These are phyloP conservation scores for Thraustochytrium sp. DNA, from an alignment of 352 stramenopile genomes.

Conservation along the genomic window DNA sequence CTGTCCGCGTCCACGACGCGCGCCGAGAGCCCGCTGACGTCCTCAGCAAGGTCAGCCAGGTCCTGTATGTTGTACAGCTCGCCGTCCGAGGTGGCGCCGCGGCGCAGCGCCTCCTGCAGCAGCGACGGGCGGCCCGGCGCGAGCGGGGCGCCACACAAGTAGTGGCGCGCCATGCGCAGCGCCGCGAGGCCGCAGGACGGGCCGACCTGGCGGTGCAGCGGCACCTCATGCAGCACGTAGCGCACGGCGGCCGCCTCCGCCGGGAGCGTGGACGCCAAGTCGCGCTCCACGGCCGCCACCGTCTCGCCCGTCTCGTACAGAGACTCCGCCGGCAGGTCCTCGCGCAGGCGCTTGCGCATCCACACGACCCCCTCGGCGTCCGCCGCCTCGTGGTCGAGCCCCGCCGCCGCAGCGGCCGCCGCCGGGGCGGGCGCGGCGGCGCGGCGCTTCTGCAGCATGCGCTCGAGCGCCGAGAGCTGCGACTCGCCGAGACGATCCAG, in stretches of 20 bases:
- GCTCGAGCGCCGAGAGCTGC: neutral
- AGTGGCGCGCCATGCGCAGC: slow-evolving; percentile 19
- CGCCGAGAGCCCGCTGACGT: neutral
- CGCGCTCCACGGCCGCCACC: neutral
- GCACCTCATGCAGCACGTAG: neutral
- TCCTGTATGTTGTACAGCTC: slow-evolving; percentile 14
- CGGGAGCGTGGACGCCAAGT: neutral
- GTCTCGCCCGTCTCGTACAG: neutral
- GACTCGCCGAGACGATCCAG: neutral
- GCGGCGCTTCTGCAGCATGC: neutral
- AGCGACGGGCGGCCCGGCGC: neutral
- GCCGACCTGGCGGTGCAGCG: neutral
- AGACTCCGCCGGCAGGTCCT: neutral
- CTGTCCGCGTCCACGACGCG: neutral
- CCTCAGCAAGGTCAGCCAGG: neutral
- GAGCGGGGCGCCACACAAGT: neutral
- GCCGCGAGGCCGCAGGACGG: slow-evolving; percentile 25
- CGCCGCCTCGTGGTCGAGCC: neutral
- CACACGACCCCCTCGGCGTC: slow-evolving; percentile 10
- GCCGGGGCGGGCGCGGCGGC: neutral
- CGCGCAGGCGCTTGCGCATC: slow-evolving; percentile 21
- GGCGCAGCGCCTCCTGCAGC: neutral
- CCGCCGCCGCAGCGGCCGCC: neutral
- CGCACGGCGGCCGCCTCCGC: neutral
- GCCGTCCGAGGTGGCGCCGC: neutral